A percentile compares a stretch with the other conserved stretches of the same genome.
These are phyloP conservation scores for Asterochloris sp. DNA, from an alignment of 139 green algal genomes.

Conservation along the genomic window DNA sequence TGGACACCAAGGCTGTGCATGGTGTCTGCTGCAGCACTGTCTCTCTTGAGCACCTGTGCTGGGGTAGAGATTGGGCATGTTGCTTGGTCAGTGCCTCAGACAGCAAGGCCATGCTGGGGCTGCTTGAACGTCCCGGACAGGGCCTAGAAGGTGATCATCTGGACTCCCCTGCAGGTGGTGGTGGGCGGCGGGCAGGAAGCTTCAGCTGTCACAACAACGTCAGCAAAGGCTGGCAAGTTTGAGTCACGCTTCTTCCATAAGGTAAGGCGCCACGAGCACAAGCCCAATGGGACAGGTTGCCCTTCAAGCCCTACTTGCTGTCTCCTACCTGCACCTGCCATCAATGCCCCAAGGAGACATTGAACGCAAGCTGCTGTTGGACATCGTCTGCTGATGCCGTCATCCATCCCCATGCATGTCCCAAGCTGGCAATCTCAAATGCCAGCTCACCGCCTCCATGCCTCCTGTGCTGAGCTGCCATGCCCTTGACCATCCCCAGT, in stretches of 20 bases:
- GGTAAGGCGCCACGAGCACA: constrained; percentile 28
- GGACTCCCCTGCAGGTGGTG: constrained; percentile 57
- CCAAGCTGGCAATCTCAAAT: background rate
- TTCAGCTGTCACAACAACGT: constrained; percentile 86
- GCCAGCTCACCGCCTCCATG: background rate
- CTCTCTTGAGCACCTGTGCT: too few relatives aligned
- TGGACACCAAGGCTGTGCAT: too few relatives aligned
- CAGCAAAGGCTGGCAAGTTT: constrained; percentile 86
- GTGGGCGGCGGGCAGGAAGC: constrained; percentile 92
- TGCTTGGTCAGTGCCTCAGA: too few relatives aligned
- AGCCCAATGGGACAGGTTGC: too few relatives aligned
- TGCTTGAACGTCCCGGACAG: background rate
- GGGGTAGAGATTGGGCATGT: too few relatives aligned
- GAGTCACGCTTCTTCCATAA: constrained; percentile 98
- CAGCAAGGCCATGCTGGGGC: too few relatives aligned
- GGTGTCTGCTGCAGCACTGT: too few relatives aligned
- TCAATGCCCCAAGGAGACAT: background rate
- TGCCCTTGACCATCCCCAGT: background rate
- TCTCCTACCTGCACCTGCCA: too few relatives aligned
- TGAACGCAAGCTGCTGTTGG: background rate
- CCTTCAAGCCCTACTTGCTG: too few relatives aligned
- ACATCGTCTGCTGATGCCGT: background rate
- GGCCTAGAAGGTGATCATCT: background rate
- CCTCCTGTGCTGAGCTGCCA: background rate
- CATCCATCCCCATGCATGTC: background rate